These are phyloP conservation scores for Colletotrichum chlorophyti DNA, from an alignment of 2,329 filamentous ascomycete species.

Conservation along the genomic window DNA sequence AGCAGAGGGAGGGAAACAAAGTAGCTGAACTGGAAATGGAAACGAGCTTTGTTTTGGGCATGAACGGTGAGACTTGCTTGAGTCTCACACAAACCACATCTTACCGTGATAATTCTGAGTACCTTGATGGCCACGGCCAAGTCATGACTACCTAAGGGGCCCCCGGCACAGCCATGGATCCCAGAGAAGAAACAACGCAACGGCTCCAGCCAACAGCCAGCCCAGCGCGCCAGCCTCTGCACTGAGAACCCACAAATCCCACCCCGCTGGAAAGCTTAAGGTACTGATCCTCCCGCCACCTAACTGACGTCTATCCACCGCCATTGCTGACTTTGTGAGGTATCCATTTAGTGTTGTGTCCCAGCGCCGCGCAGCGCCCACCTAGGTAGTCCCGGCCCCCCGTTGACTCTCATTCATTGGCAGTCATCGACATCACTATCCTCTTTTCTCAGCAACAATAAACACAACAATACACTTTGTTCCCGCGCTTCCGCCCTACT, in stretches of 20 bases:
- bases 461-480: neutral
- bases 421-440: conserved; percentile 15
- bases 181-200: conserved; percentile 20
- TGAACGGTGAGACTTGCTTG: conserved; percentile 9
- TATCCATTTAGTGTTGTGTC: too few relatives aligned
- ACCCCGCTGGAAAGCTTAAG: conserved; percentile 23
- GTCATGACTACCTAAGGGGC: conserved; percentile 5
- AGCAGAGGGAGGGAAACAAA: neutral
- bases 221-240: conserved; percentile 6
- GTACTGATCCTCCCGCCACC: conserved; percentile 10
- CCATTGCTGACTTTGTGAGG: too few relatives aligned
- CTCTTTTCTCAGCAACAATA: conserved; percentile 3
- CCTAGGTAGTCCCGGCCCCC: too few relatives aligned
- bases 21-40: conserved; percentile 9
- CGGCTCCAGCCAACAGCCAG: conserved; percentile 11
- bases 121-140: conserved; percentile 9
- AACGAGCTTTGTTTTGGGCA: conserved; percentile 21
- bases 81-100: too few relatives aligned
- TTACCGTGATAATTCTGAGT: conserved; percentile 17
- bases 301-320: too few relatives aligned
- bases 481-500: neutral
- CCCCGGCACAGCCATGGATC: neutral
- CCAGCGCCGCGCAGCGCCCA: too few relatives aligned
- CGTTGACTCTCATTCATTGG: too few relatives aligned
- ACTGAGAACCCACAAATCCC: conserved; percentile 15